Evolutionary conservation across 2,329 filamentous ascomycete species (phyloP).

Genomic region (Diaporthe sp.): DNA sequence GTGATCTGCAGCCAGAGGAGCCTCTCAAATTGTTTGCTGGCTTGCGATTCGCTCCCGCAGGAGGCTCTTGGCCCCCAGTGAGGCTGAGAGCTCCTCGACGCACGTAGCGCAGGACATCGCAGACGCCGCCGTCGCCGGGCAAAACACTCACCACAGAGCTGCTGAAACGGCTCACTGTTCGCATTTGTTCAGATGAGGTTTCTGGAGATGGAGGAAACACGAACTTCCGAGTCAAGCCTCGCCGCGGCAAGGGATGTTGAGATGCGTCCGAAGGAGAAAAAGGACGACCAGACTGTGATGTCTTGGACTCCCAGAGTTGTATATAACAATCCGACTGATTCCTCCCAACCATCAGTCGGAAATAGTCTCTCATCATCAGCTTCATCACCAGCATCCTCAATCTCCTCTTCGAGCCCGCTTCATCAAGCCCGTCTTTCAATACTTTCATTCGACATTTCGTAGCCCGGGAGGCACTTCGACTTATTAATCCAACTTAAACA

Average conservation of each 20-base stretch:
- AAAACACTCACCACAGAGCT: constrained; percentile 11
- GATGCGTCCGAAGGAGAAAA: constrained; percentile 29
- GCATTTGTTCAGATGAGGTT: constrained; percentile 27
- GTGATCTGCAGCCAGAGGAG: constrained; percentile 27
- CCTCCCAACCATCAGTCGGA: constrained; percentile 28
- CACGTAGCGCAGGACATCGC: constrained; percentile 22
- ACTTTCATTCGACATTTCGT: constrained; percentile 11
- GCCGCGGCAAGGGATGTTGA: neutral
- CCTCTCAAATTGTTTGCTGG: constrained; percentile 16
- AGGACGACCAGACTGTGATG: constrained; percentile 27
- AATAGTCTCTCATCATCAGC: constrained; percentile 22
- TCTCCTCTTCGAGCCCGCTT: neutral
- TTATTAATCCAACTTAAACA: constrained; percentile 8
- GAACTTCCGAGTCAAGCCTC: constrained; percentile 33
- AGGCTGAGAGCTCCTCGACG: constrained; percentile 23
- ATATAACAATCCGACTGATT: constrained; percentile 24
- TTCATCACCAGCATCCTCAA: neutral
- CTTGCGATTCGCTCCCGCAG: constrained; percentile 32
- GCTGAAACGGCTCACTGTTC: constrained; percentile 26
- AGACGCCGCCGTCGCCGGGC: constrained; percentile 30
- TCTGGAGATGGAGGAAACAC: constrained; percentile 32
- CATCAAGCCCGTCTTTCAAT: constrained; percentile 11
- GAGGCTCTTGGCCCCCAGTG: constrained; percentile 17
- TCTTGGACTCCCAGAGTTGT: constrained; percentile 22
- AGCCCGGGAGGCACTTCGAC: constrained; percentile 31